Percentiles rank a stretch among this genome's conserved stretches.
Evolutionary conservation across 805 yeast genomes (phyloP).

Genomic region (Pichia cabralensis): DNA sequence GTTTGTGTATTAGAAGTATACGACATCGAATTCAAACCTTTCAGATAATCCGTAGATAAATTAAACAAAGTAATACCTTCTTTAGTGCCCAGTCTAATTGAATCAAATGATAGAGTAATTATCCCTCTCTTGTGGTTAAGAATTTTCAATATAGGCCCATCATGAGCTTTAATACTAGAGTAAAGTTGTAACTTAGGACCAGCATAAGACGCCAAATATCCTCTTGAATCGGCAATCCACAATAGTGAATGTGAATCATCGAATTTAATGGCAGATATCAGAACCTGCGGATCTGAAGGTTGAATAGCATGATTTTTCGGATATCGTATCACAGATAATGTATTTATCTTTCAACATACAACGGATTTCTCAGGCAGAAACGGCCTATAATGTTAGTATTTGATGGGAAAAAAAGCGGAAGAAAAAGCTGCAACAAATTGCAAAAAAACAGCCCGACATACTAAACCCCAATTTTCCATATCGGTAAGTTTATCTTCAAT

Average conservation of each 20-base stretch:
- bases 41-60: conserved; percentile 21
- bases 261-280: conserved; percentile 34
- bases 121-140: conserved; percentile 49
- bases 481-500: no score
- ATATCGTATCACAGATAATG: conserved; percentile 8
- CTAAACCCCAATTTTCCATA: no score
- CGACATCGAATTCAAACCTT: conserved; percentile 31
- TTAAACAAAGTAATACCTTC: conserved; percentile 40
- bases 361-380: conserved; percentile 17
- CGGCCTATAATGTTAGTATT: neutral
- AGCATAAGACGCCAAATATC: conserved; percentile 34
- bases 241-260: conserved; percentile 67
- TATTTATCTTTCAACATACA: conserved; percentile 2
- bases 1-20: conserved; percentile 32
- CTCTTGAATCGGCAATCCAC: conserved; percentile 75
- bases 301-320: conserved; percentile 16
- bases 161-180: conserved; percentile 46
- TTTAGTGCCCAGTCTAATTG: conserved; percentile 44
- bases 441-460: no score
- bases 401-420: neutral
- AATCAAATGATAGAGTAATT: conserved; percentile 41
- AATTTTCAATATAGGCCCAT: conserved; percentile 39
- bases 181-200: conserved; percentile 45
- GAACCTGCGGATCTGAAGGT: conserved; percentile 12
- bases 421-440: no score